Conservation (phyloP, 108 stramenopile species). For the Nannochloropsis granulata region DNA sequence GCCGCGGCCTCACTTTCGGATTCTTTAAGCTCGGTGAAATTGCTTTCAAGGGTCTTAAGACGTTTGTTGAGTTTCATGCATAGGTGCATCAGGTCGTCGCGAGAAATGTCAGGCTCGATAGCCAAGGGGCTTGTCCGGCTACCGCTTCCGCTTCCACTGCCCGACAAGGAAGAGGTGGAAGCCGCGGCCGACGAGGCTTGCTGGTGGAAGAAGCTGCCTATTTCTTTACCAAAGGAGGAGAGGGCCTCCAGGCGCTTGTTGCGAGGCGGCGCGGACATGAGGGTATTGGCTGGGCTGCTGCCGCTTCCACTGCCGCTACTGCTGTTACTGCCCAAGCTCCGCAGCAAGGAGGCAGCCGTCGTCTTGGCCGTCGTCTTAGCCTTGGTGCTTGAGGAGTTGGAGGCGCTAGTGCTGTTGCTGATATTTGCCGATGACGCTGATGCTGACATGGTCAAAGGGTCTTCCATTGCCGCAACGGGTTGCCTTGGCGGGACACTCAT, state of each 20-base stretch:
- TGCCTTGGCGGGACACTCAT: no score
- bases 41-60: neutral
- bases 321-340: neutral
- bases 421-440: neutral
- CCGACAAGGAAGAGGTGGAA: no score
- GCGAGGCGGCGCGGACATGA: neutral
- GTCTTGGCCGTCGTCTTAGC: neutral
- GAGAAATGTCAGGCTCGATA: neutral
- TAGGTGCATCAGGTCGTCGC: neutral
- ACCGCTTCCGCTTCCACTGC: no score
- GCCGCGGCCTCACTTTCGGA: neutral
- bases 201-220: neutral
- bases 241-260: neutral
- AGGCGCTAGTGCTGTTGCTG: neutral
- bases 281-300: neutral
- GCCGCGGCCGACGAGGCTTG: no score
- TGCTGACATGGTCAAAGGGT: neutral
- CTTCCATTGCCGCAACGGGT: neutral
- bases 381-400: neutral
- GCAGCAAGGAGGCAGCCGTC: neutral
- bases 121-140: neutral
- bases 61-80: neutral
- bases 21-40: neutral
- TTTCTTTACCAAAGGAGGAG: neutral
- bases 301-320: neutral